These are phyloP conservation scores for Penicillium decumbens DNA, from an alignment of 2,329 filamentous ascomycete genomes.

Conservation along the genomic window DNA sequence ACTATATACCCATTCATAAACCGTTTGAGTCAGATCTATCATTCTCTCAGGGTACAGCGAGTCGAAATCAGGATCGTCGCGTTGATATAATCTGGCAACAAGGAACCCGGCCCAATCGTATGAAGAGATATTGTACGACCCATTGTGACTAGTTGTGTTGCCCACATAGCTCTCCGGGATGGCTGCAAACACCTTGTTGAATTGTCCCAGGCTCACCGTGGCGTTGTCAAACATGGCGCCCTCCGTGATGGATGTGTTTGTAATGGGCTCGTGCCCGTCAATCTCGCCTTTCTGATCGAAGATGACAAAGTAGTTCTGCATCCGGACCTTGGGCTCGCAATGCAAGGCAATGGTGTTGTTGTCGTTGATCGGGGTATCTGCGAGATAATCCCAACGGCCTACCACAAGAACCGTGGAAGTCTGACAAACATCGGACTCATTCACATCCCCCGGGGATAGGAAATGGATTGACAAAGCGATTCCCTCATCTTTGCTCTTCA, in stretches of 20 bases:
- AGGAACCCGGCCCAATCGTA: constrained; percentile 37
- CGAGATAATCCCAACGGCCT: constrained; percentile 32
- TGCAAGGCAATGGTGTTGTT: constrained; percentile 32
- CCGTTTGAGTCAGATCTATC: constrained; percentile 25
- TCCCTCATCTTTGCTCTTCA: constrained; percentile 20
- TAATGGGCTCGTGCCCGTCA: constrained; percentile 11
- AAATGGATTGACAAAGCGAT: constrained; percentile 35
- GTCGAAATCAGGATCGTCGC: constrained; percentile 22
- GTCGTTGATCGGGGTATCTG: constrained; percentile 19
- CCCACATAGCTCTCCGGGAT: constrained; percentile 33
- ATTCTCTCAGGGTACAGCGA: constrained; percentile 21
- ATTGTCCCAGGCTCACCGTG: constrained; percentile 32
- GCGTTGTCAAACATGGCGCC: constrained; percentile 33
- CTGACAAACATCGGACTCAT: constrained; percentile 27
- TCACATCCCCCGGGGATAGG: constrained; percentile 23
- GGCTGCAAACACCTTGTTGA: constrained; percentile 35
- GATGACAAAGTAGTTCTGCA: constrained; percentile 24
- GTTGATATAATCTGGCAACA: constrained; percentile 31
- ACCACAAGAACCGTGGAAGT: constrained; percentile 32
- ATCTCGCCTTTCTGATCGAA: constrained; percentile 33
- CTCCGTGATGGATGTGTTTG: constrained; percentile 18
- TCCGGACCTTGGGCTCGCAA: constrained; percentile 26
- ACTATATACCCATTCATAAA: constrained; percentile 36
- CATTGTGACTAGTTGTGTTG: constrained; percentile 22
- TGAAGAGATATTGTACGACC: constrained; percentile 27